phyloP scores from a whole-genome alignment of 2,329 filamentous ascomycete genomes.

The Fusarium guadeloupense region DNA sequence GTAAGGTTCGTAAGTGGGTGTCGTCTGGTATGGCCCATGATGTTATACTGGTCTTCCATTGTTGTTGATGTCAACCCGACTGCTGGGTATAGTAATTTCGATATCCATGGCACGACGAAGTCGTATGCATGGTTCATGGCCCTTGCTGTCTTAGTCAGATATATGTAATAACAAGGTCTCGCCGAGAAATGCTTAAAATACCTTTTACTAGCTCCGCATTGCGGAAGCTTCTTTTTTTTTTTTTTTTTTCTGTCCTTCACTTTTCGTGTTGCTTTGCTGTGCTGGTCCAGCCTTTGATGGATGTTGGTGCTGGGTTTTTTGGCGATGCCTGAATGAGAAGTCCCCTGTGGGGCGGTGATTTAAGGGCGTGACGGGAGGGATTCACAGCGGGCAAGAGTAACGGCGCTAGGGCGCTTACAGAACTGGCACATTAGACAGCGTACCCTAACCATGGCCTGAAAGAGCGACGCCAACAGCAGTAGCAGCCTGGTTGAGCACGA shows the following conservation, averaged over 20 bases:
- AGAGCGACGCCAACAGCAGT: conserved; percentile 20
- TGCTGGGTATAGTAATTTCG: conserved; percentile 4
- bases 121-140: conserved; percentile 16
- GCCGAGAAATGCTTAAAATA: conserved; percentile 23
- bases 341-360: conserved; percentile 13
- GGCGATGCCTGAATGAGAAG: conserved; percentile 20
- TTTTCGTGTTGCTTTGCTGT: conserved; percentile 1
- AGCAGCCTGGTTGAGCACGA: conserved; percentile 22
- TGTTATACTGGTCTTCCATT: not conserved
- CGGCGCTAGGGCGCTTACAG: conserved; percentile 3
- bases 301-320: conserved; percentile 2
- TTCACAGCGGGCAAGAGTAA: not conserved
- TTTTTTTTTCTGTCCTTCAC: not conserved
- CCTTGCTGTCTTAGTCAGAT: conserved; percentile 33
- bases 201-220: not conserved
- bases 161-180: conserved; percentile 16
- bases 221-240: conserved; percentile 14
- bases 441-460: conserved; percentile 6
- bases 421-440: not conserved
- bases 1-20: not conserved
- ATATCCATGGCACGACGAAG: conserved; percentile 14
- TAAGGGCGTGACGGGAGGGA: not conserved
- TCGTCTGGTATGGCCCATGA: conserved; percentile 12
- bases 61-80: conserved; percentile 1
- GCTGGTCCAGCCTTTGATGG: not conserved